A percentile compares a stretch with the other conserved stretches of the same genome.
phyloP scores from a whole-genome alignment of 495 filamentous ascomycete species.

The Entonaema liquescens region DNA sequence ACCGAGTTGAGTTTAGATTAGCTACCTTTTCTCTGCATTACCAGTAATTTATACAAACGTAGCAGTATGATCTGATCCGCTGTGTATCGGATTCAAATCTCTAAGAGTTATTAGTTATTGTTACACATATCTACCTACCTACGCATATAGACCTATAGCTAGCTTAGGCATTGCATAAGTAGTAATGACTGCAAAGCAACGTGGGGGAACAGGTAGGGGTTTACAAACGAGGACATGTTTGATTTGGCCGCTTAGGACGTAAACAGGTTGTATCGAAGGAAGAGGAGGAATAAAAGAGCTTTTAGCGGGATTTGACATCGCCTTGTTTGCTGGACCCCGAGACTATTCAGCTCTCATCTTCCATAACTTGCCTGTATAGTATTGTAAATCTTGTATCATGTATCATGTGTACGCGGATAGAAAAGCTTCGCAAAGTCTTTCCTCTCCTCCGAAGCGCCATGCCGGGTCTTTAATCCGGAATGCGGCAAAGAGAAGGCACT shows the following conservation, averaged over 20 bases:
- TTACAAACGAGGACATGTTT: not conserved
- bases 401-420: not conserved
- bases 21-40: not conserved
- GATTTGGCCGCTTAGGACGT: not conserved
- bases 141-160: not conserved
- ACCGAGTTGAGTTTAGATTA: not conserved
- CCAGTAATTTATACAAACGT: not conserved
- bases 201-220: not conserved
- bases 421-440: constrained; percentile 11
- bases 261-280: not conserved
- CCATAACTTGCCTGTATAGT: not conserved
- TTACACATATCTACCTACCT: constrained; percentile 1
- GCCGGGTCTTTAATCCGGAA: not conserved
- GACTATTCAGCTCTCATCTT: not conserved
- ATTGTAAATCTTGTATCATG: no score
- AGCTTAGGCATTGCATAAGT: not conserved
- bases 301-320: not conserved
- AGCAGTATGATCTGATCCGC: not conserved
- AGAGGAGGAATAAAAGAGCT: not conserved
- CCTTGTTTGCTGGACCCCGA: not conserved
- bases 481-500: not conserved
- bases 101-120: not conserved
- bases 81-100: not conserved
- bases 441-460: not conserved
- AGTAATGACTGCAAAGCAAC: not conserved